phyloP scores from a whole-genome alignment of 768 basidiomycete genomes.

The Termitomyces sp. region DNA sequence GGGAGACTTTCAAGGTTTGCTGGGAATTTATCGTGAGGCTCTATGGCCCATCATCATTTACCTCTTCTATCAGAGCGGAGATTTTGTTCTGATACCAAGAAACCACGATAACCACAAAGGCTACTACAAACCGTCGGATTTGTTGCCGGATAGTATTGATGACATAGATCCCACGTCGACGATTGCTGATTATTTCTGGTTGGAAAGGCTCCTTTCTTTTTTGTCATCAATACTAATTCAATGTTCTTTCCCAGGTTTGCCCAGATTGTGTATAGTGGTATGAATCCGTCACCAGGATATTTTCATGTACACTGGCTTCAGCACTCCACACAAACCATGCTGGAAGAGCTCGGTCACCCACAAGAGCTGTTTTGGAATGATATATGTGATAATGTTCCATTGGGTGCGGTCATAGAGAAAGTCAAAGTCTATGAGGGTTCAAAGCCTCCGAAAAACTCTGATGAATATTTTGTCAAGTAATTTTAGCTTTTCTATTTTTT shows the following conservation, averaged over 20 bases:
- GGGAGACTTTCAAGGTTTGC: conserved; percentile 39
- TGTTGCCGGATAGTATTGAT: conserved; percentile 27
- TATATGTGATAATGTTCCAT: conserved; percentile 42
- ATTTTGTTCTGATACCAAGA: conserved; percentile 52
- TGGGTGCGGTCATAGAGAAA: conserved; percentile 44
- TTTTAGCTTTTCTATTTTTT: conserved; percentile 7
- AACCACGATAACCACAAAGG: conserved; percentile 18
- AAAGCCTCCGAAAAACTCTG: conserved; percentile 21
- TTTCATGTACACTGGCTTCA: conserved; percentile 76
- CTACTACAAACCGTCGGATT: conserved; percentile 22
- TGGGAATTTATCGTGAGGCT: conserved; percentile 7
- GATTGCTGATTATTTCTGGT: conserved; percentile 68
- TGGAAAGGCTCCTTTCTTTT: background rate
- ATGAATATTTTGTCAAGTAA: conserved; percentile 60
- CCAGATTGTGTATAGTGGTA: conserved; percentile 51
- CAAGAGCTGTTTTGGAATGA: conserved; percentile 66
- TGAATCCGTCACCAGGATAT: conserved; percentile 25
- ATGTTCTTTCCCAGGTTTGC: conserved; percentile 53
- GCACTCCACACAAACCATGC: conserved; percentile 59
- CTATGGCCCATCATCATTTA: background rate
- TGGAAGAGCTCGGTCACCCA: conserved; percentile 55
- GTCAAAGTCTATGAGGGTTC: conserved; percentile 37
- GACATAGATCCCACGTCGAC: conserved; percentile 35
- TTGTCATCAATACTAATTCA: background rate
- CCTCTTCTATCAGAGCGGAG: conserved; percentile 48